Conservation (phyloP, 352 stramenopile species). For the Phytopythium litorale region DNA sequence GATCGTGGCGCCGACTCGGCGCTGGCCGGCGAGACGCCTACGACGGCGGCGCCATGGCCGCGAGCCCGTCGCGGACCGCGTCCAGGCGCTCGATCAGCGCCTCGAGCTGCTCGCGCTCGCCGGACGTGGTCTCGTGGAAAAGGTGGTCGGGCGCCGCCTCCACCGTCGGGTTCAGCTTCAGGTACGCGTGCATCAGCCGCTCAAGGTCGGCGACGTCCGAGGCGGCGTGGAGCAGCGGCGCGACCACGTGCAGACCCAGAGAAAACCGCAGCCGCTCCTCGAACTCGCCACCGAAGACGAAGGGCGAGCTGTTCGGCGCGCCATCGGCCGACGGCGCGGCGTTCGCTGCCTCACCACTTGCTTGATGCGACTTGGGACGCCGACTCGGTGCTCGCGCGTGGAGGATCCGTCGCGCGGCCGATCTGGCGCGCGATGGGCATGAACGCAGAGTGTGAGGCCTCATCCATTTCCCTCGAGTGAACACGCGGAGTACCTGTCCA, state of each 20-base stretch:
- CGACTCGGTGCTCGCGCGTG: background rate
- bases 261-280: conserved; percentile 19
- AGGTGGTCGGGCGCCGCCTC: conserved; percentile 9
- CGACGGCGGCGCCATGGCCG: background rate
- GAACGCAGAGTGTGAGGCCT: background rate
- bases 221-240: conserved; percentile 16
- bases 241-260: conserved; percentile 15
- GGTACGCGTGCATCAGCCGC: conserved; percentile 22
- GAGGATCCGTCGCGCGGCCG: background rate
- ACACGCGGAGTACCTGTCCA: conserved; percentile 17
- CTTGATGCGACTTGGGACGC: background rate
- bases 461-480: background rate
- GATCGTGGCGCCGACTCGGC: no score
- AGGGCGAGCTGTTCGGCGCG: background rate
- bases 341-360: background rate
- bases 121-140: conserved; percentile 13
- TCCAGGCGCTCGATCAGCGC: conserved; percentile 14
- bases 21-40: background rate
- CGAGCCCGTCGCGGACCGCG: conserved; percentile 4
- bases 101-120: conserved; percentile 11
- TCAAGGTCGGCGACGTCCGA: conserved; percentile 14
- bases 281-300: conserved; percentile 13
- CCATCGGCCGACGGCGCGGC: no score
- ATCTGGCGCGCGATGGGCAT: background rate
- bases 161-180: conserved; percentile 14